Evolutionary conservation across 2,329 filamentous ascomycete genomes (phyloP).

Genomic region (Aspergillus bombycis): DNA sequence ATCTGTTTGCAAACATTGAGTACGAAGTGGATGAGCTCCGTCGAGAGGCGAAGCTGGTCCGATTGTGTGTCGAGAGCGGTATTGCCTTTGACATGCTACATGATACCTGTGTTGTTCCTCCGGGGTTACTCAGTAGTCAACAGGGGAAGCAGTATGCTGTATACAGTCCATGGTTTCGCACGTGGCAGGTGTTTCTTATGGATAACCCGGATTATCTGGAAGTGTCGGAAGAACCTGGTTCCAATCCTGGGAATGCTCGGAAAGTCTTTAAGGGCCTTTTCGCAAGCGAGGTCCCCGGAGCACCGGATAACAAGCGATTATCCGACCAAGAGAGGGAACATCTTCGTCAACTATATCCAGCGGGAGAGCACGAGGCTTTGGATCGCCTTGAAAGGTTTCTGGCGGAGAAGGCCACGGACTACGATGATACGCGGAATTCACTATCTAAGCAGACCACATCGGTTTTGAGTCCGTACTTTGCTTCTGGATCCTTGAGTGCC

Average conservation of each 20-base stretch:
- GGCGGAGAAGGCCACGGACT: constrained; percentile 63
- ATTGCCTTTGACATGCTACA: constrained; percentile 73
- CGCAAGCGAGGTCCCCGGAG: constrained; percentile 60
- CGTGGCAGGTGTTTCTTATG: constrained; percentile 76
- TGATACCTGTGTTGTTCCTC: constrained; percentile 81
- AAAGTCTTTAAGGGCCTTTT: constrained; percentile 62
- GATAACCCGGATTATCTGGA: constrained; percentile 69
- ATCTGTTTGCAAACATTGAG: constrained; percentile 82
- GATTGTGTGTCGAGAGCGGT: constrained; percentile 61
- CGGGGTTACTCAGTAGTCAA: constrained; percentile 68
- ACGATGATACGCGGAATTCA: constrained; percentile 68
- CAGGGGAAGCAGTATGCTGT: constrained; percentile 79
- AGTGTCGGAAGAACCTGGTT: constrained; percentile 59
- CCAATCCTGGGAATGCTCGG: constrained; percentile 57
- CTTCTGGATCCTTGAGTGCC: constrained; percentile 68
- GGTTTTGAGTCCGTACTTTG: constrained; percentile 70
- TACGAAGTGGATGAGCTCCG: constrained; percentile 91
- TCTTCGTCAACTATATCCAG: constrained; percentile 67
- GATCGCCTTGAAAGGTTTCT: constrained; percentile 69
- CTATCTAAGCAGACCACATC: constrained; percentile 67
- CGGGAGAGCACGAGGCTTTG: constrained; percentile 73
- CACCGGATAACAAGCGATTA: constrained; percentile 66
- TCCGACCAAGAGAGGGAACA: constrained; percentile 61
- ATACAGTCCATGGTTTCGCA: constrained; percentile 78
- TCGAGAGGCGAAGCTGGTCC: constrained; percentile 70